A percentile compares a stretch with the other conserved stretches of the same genome.
These are phyloP conservation scores for Colletotrichum phormii DNA, from an alignment of 2,329 filamentous ascomycete genomes.

Conservation along the genomic window DNA sequence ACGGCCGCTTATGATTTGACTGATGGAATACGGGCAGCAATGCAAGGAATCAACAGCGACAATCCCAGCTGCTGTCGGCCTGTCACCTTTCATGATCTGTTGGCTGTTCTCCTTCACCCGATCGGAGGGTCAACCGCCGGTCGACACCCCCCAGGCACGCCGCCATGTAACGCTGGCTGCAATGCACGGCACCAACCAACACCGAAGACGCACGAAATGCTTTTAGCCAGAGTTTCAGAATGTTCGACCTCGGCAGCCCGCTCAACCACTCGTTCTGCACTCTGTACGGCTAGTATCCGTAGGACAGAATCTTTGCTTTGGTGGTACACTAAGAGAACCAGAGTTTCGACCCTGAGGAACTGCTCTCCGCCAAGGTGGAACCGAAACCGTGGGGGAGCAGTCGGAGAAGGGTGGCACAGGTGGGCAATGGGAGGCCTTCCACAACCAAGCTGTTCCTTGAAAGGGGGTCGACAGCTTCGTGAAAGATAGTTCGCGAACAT, in stretches of 20 bases:
- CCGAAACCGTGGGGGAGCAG: neutral
- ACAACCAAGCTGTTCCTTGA: neutral
- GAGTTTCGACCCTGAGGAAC: neutral
- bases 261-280: neutral
- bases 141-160: neutral
- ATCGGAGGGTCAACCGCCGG: neutral
- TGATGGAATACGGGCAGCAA: too few species aligned
- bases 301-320: neutral
- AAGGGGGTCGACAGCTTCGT: neutral
- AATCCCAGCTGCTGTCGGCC: too few species aligned
- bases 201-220: neutral
- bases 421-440: neutral
- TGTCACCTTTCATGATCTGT: neutral
- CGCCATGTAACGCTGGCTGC: neutral
- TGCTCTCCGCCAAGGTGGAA: neutral
- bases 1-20: neutral
- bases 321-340: neutral
- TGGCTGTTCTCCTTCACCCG: neutral
- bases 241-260: neutral
- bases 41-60: too few species aligned
- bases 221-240: neutral
- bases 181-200: neutral
- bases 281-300: neutral
- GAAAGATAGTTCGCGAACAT: neutral
- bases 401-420: too few species aligned